Conservation (phyloP, 75 land plant genomes). For the Larix kaempferi region DNA sequence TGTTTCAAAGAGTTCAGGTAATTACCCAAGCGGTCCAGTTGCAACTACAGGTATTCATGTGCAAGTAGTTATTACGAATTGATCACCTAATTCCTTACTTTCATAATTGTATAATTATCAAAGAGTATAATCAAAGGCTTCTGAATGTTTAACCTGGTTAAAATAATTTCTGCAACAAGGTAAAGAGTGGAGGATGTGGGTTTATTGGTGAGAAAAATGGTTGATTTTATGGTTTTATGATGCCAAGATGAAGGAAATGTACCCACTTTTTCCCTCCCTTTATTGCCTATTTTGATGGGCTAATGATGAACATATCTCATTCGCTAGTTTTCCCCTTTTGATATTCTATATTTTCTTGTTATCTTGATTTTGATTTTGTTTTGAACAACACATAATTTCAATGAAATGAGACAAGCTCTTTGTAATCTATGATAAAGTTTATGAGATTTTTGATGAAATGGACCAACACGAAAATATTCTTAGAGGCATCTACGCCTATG, state of each 20-base stretch:
- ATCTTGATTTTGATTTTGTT: not conserved
- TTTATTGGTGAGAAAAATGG: not conserved
- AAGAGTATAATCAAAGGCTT: too few relatives aligned
- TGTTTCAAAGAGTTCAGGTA: too few relatives aligned
- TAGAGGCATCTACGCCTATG: slow-evolving; percentile 88
- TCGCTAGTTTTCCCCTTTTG: not conserved
- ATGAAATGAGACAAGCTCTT: slow-evolving; percentile 70
- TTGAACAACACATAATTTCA: slow-evolving; percentile 24
- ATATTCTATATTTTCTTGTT: not conserved
- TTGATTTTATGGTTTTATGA: slow-evolving; percentile 19
- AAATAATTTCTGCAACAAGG: too few relatives aligned
- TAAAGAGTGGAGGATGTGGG: not conserved
- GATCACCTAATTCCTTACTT: too few relatives aligned
- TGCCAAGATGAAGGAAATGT: slow-evolving; percentile 49
- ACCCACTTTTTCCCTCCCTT: not conserved
- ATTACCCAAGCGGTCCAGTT: too few relatives aligned
- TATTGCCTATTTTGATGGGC: not conserved
- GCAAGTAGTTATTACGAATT: too few relatives aligned
- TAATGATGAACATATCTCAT: not conserved
- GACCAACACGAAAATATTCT: slow-evolving; percentile 78
- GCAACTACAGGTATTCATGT: too few relatives aligned
- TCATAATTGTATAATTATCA: too few relatives aligned
- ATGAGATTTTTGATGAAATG: slow-evolving; percentile 78
- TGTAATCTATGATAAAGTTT: slow-evolving; percentile 65
- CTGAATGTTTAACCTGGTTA: too few relatives aligned